Evolutionary conservation across 2,329 filamentous ascomycete genomes (phyloP).

Genomic region (Hirsutella minnesotensis): DNA sequence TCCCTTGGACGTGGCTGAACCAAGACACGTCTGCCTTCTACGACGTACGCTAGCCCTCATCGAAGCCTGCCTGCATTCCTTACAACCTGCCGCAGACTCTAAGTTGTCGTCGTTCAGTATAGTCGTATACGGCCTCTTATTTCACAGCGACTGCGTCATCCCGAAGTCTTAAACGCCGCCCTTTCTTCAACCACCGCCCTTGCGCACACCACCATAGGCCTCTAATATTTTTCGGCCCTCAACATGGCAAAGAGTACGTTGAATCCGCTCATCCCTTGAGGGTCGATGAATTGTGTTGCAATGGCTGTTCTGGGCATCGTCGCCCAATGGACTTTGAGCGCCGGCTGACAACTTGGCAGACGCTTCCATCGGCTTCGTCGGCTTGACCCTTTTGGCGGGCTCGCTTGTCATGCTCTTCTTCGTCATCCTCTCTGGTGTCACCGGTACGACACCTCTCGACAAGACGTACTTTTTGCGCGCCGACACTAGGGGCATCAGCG

Average conservation of each 20-base stretch:
- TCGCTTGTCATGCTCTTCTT: conserved; percentile 46
- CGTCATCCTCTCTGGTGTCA: conserved; percentile 44
- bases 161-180: not conserved
- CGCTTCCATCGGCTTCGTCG: conserved; percentile 27
- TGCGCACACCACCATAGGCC: not conserved
- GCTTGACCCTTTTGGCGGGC: conserved; percentile 35
- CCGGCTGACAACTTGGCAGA: conserved; percentile 16
- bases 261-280: too few species aligned
- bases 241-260: not conserved
- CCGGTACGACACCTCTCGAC: conserved; percentile 45
- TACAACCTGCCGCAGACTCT: not conserved
- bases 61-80: not conserved
- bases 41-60: not conserved
- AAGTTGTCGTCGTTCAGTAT: not conserved
- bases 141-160: not conserved
- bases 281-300: too few species aligned
- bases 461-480: conserved; percentile 79
- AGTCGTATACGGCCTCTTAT: not conserved
- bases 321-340: too few species aligned
- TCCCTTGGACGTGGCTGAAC: not conserved
- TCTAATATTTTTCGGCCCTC: not conserved
- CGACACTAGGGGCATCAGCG: conserved; percentile 59
- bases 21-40: not conserved
- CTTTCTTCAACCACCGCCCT: not conserved
- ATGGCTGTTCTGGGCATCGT: too few species aligned